Evolutionary conservation across 305 asterid genomes (phyloP), one percentile per base, ranked within the genome.

Genomic region (Petunia hybrid): DNA sequence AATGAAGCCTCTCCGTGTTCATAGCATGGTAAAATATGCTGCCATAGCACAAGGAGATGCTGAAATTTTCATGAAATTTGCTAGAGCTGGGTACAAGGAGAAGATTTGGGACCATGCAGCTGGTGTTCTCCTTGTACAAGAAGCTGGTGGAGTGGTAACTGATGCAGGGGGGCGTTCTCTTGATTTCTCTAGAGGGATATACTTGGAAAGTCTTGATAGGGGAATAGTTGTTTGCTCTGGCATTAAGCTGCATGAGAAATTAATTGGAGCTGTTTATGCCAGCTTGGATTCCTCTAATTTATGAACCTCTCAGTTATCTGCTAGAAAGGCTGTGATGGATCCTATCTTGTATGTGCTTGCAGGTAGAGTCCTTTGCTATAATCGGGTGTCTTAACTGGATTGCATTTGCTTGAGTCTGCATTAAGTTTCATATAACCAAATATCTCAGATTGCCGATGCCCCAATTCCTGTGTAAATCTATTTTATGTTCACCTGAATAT

Each of bases 101-200:
- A 92, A 91, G 86, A 91, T 89, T 76, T 92, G 97, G 95, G 97
- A 92, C 85, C 97, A 92, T 65, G 97, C 97, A 64, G 95, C 97
- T 73, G 97, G 97, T 45, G 94, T 92, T 80, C 89, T 92, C 76
- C 91, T 92, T 16, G 94, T 91, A 83, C 91, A 89, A 82, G 95
- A 92, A 80, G 97, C 97, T 12, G 97, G 97, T 77, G 95, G 97
- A 1, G 91, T 92, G 83, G 97, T 92, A 42, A 91, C 95, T 3
- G 97, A 92, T 84, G 94, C 95, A n/a, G 94, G 94, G 56, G 97
- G 95, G 35, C 80, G 85, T 43, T 88, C 91, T 1, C 86, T 91
- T 42, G 90, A 91, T 79, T 92, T 92, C 65, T 91, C 97, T 1
- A 90, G 70, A 82, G 97, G 95, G 79, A 76, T 89, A 82, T 91